Percentiles rank a stretch among this genome's conserved stretches.
Evolutionary conservation across 306 rosid genomes (phyloP).

Genomic region (Lithocarpus polystachyus): DNA sequence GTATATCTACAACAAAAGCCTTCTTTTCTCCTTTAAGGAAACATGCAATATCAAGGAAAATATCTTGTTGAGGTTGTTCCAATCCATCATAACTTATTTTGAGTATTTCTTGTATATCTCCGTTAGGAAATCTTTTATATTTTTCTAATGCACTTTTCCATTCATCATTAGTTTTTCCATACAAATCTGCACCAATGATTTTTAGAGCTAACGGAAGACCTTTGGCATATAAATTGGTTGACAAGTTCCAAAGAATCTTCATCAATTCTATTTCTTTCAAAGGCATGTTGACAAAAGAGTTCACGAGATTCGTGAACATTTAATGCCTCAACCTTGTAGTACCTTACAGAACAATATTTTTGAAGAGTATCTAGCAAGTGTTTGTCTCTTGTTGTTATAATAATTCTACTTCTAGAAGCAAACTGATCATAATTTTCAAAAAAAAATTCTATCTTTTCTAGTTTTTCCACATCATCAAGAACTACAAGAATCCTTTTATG

Average conservation of each 20-base stretch:
- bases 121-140: not conserved
- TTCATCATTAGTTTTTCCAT: constrained; percentile 4
- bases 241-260: constrained; percentile 9
- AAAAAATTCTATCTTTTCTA: not conserved
- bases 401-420: not conserved
- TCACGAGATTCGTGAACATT: not conserved
- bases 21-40: constrained; percentile 20
- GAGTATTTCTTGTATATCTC: constrained; percentile 9
- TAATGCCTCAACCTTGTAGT: too few species aligned
- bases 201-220: constrained; percentile 32
- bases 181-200: constrained; percentile 14
- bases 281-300: constrained; percentile 26
- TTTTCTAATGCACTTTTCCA: constrained; percentile 21
- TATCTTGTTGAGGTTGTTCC: constrained; percentile 5
- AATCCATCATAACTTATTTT: constrained; percentile 26
- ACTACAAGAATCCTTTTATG: not conserved
- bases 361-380: too few species aligned
- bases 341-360: too few species aligned
- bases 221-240: constrained; percentile 27
- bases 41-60: constrained; percentile 40
- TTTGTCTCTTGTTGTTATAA: not conserved
- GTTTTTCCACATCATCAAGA: not conserved
- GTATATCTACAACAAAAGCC: constrained; percentile 3
- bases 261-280: constrained; percentile 3
- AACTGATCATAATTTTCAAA: not conserved